Base-by-base conservation (phyloP, 768 basidiomycete genomes). In the Pisolithus albus region DNA sequence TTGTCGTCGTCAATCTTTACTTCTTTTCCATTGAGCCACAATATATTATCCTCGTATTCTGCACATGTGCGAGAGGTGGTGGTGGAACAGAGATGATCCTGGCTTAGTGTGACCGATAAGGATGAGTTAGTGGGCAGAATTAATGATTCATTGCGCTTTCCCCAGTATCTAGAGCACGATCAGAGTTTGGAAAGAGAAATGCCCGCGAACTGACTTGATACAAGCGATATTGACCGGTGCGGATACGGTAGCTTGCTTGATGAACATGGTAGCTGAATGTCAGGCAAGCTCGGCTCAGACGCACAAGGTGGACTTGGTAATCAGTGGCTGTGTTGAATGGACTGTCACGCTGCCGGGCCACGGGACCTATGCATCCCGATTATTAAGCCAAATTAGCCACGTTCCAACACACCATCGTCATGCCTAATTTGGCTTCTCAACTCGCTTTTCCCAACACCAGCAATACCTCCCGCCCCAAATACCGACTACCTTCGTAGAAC, bases 81-180 rank as follows among this genome's bases (percentile, higher is more conserved):
- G 7, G 92, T 95, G 1, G 91, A 90, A 53, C 91, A 80, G 9
- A 99, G 81, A 61, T 98, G 89, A 70, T 98, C 93, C 70, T 98
- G 96, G 62, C 87, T 87, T 56, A 99, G 86, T 2, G 96, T 98
- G 45, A 98, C 90, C 7, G 94, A 97, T n/a, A 99, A 81, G 9
- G 95, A 98, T 0, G 92, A 92, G 72, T 99, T 99, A 56, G 93
- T 97, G 41, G 96, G 96, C 52, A 99, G 76, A 66, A 97, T 97
- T 56, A 98, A 82, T 60, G 84, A 80, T 4, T 92, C 94, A 70
- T 97, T 88, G 55, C 96, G 88, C 71, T 99, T 99, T 57, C 96
- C 96, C 96, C 96, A 99, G 77, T 98, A 98, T 68, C 89, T 94
- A 64, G 44, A 53, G 50, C n/a, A 16, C 39, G 40, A 36, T 56